Evolutionary conservation across 345 rosid genomes (phyloP).

Genomic region (Syzygium jambos): DNA sequence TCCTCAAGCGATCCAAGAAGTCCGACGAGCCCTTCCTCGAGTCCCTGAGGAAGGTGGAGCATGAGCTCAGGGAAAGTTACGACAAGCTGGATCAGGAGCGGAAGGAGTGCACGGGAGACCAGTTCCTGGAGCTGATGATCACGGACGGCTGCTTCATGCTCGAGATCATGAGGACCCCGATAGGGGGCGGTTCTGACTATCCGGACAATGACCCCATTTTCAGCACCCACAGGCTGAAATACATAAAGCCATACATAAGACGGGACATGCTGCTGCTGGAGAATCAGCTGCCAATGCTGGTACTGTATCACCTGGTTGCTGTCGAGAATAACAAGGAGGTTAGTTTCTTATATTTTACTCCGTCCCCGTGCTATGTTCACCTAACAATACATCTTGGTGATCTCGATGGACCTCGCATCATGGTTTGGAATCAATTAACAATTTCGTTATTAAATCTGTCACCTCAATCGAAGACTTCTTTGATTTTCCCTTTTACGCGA

Average conservation of each 20-base stretch:
- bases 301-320: conserved; percentile 19
- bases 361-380: too few species aligned
- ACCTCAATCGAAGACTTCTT: not conserved
- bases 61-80: not conserved
- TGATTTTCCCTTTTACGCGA: not conserved
- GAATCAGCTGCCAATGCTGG: conserved; percentile 40
- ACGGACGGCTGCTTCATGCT: conserved; percentile 48
- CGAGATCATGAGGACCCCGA: conserved; percentile 17
- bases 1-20: not conserved
- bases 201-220: conserved; percentile 34
- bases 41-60: not conserved
- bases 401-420: not conserved
- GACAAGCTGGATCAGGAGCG: not conserved
- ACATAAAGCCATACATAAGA: conserved; percentile 22
- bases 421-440: too few species aligned
- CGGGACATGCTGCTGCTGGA: conserved; percentile 51
- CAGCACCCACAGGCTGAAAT: conserved; percentile 28
- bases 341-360: not conserved
- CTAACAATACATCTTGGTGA: too few species aligned
- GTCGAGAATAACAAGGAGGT: not conserved
- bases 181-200: conserved; percentile 10
- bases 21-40: accelerated
- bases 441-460: not conserved
- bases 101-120: not conserved
- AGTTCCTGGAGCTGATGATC: conserved; percentile 33